Conservation (phyloP, 768 basidiomycete genomes). For the Sistotremastrum niveocremeum region DNA sequence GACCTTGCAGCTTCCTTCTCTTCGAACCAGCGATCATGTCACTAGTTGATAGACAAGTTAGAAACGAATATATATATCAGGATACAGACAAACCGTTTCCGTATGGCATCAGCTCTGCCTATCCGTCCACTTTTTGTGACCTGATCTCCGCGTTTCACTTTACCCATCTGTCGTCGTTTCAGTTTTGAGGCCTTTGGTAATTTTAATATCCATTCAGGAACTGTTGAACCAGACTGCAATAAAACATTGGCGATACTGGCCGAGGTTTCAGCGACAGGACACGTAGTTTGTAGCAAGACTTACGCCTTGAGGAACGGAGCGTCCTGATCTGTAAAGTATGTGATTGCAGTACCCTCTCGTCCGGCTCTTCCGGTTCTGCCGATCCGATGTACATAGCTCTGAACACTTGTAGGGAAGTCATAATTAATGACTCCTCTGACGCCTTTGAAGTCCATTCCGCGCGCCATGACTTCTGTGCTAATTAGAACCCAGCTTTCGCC, state of each 20-base stretch:
- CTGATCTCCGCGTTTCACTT: conserved; percentile 61
- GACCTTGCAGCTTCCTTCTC: conserved; percentile 28
- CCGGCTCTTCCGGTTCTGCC: conserved; percentile 94
- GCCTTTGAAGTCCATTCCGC: conserved; percentile 97
- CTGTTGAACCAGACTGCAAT: conserved; percentile 76
- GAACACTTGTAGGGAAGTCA: conserved; percentile 91
- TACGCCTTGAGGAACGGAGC: conserved; percentile 84
- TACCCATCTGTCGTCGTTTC: conserved; percentile 75
- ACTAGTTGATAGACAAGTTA: conserved; percentile 23
- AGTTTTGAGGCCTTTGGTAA: conserved; percentile 89
- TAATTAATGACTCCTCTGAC: conserved; percentile 91
- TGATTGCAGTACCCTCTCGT: conserved; percentile 82
- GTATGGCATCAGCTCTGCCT: conserved; percentile 57
- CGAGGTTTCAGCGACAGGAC: neutral
- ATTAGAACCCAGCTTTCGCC: conserved; percentile 94
- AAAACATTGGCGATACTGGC: conserved; percentile 90
- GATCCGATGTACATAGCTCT: conserved; percentile 93
- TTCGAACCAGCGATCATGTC: conserved; percentile 73
- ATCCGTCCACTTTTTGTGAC: conserved; percentile 60
- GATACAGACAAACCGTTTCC: conserved; percentile 40
- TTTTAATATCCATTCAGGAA: conserved; percentile 91
- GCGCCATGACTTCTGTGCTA: conserved; percentile 93
- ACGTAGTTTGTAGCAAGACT: conserved; percentile 12
- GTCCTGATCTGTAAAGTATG: conserved; percentile 92
- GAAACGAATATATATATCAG: neutral